Conservation (phyloP, 371 early-diverging fungal genomes). For the Apophysomyces sp. region DNA sequence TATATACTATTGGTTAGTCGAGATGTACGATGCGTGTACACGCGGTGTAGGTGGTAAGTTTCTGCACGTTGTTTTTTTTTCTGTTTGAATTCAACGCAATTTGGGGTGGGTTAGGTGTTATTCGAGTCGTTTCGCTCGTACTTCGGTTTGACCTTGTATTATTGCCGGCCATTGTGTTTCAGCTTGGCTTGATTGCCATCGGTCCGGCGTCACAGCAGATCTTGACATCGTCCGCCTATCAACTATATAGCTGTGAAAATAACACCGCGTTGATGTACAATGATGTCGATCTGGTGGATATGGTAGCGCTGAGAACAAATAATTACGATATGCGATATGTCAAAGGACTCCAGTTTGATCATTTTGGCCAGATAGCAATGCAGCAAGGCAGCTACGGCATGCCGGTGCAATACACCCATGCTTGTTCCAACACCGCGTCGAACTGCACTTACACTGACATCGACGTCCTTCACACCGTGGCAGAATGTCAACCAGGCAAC, state of each 20-base stretch:
- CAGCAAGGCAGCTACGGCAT: neutral
- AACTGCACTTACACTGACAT: slow-evolving; percentile 11
- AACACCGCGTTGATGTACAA: neutral
- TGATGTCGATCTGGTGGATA: neutral
- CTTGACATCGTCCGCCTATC: neutral
- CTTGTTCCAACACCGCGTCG: neutral
- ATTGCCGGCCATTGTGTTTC: slow-evolving; percentile 6
- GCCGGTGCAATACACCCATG: neutral
- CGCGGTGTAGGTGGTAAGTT: slow-evolving; percentile 12
- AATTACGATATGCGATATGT: neutral
- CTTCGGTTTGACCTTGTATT: slow-evolving; percentile 7
- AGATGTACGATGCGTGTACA: slow-evolving; percentile 15
- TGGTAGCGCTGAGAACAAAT: neutral
- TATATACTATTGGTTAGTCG: neutral
- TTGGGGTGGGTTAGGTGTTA: neutral
- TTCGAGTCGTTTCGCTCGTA: neutral
- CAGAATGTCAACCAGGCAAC: slow-evolving; percentile 4
- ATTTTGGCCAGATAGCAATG: neutral
- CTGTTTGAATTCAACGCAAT: neutral
- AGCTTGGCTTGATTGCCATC: slow-evolving; percentile 16
- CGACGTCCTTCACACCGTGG: neutral
- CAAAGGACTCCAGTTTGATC: neutral
- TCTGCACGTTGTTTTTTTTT: neutral
- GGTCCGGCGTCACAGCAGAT: slow-evolving; percentile 13
- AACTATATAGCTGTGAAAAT: neutral